Evolutionary conservation across 2,329 filamentous ascomycete species (phyloP).

Genomic region (Magnaporthales sp.): DNA sequence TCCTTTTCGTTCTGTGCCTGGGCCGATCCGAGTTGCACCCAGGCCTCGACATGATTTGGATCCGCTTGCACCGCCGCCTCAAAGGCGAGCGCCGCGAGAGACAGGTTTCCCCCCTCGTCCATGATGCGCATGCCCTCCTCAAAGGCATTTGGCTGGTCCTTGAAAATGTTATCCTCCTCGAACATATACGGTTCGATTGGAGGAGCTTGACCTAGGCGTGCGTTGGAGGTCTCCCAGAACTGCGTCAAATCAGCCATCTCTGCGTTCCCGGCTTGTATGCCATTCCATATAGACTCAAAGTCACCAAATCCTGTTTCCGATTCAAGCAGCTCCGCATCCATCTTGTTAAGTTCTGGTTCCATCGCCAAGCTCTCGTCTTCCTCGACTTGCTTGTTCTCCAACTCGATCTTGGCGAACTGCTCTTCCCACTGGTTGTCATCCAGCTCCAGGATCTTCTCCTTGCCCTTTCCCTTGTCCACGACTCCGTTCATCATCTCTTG

Average conservation of each 20-base stretch:
- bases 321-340: constrained; percentile 59
- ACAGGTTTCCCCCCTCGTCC: constrained; percentile 87
- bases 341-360: constrained; percentile 78
- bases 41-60: constrained; percentile 79
- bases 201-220: constrained; percentile 59
- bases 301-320: constrained; percentile 72
- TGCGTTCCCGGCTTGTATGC: constrained; percentile 69
- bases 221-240: constrained; percentile 59
- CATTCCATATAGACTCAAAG: constrained; percentile 84
- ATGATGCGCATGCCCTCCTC: constrained; percentile 91
- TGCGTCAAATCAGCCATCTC: constrained; percentile 40
- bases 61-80: constrained; percentile 92
- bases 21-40: constrained; percentile 83
- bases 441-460: constrained; percentile 88
- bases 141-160: constrained; percentile 73
- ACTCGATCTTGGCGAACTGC: constrained; percentile 84
- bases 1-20: constrained; percentile 99
- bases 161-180: constrained; percentile 88
- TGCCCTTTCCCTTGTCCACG: constrained; percentile 55
- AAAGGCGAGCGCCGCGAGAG: constrained; percentile 85
- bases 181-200: constrained; percentile 87
- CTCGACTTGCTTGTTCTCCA: constrained; percentile 47
- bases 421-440: constrained; percentile 94
- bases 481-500: background rate
- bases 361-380: constrained; percentile 61